These are phyloP conservation scores for Starmerella khaoyaiensis DNA, from an alignment of 805 yeast species.

Conservation along the genomic window DNA sequence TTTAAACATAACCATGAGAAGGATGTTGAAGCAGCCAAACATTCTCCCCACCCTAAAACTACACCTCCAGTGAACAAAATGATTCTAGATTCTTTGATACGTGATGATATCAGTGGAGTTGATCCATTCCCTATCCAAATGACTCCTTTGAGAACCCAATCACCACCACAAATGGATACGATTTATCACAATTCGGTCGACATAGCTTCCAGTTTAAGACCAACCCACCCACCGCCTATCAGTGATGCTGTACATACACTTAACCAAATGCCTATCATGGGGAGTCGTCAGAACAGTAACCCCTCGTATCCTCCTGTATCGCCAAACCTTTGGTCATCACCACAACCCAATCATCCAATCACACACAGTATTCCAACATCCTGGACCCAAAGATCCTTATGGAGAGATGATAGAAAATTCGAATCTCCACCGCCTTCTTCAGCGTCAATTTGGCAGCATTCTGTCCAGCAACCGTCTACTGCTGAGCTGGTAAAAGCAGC, in stretches of 20 bases:
- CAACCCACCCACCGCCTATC: background rate
- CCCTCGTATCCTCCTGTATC: background rate
- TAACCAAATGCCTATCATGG: no score
- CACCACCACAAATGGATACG: no score
- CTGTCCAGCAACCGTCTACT: background rate
- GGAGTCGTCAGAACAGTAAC: background rate
- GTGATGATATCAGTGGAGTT: no score
- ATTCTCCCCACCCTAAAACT: no score
- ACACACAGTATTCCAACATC: background rate
- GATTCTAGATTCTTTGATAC: no score
- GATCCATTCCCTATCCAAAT: no score
- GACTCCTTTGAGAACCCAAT: no score
- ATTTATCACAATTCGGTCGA: no score
- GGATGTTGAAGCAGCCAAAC: constrained; percentile 6
- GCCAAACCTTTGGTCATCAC: background rate
- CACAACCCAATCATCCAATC: background rate
- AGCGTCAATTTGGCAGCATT: background rate
- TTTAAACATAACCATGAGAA: constrained; percentile 18
- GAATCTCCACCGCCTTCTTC: constrained; percentile 1
- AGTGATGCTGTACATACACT: background rate
- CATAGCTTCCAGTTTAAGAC: no score
- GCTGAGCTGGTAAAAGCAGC: constrained; percentile 22
- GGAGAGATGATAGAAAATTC: constrained; percentile 1
- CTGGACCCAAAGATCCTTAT: background rate
- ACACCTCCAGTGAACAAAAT: no score